These are phyloP conservation scores for Lumnitzera racemosa DNA, from an alignment of 345 rosid species.

Conservation along the genomic window DNA sequence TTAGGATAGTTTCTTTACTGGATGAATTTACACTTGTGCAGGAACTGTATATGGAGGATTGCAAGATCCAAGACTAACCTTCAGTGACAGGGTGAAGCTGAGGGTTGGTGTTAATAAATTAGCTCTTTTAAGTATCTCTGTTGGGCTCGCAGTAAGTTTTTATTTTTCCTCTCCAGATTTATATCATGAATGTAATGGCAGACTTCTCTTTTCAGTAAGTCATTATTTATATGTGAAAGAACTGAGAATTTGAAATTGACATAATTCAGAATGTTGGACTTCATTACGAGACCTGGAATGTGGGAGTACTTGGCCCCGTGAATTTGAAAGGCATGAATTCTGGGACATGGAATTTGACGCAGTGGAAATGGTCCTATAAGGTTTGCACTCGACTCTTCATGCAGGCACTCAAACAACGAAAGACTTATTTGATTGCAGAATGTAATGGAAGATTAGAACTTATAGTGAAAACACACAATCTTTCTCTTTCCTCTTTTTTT, in stretches of 20 bases:
- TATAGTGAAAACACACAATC: too few species aligned
- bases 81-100: constrained; percentile 59
- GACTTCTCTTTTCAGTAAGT: neutral
- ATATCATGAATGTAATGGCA: neutral
- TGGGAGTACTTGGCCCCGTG: constrained; percentile 82
- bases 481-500: too few species aligned
- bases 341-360: constrained; percentile 71
- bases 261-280: constrained; percentile 69
- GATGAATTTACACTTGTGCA: constrained; percentile 7
- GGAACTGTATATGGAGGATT: constrained; percentile 72
- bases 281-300: constrained; percentile 79
- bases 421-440: neutral
- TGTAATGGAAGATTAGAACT: neutral
- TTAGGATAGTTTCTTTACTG: neutral
- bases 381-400: constrained; percentile 28
- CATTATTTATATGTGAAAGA: too few species aligned
- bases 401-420: neutral
- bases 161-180: neutral
- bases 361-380: constrained; percentile 94
- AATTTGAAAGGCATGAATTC: constrained; percentile 61
- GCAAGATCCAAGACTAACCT: constrained; percentile 48
- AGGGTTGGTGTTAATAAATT: constrained; percentile 72
- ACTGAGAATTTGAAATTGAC: neutral
- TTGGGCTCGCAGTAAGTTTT: constrained; percentile 81
- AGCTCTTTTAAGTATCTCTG: constrained; percentile 63